phyloP scores from a whole-genome alignment of 129 eudicot genomes.

The Artemisia annua region DNA sequence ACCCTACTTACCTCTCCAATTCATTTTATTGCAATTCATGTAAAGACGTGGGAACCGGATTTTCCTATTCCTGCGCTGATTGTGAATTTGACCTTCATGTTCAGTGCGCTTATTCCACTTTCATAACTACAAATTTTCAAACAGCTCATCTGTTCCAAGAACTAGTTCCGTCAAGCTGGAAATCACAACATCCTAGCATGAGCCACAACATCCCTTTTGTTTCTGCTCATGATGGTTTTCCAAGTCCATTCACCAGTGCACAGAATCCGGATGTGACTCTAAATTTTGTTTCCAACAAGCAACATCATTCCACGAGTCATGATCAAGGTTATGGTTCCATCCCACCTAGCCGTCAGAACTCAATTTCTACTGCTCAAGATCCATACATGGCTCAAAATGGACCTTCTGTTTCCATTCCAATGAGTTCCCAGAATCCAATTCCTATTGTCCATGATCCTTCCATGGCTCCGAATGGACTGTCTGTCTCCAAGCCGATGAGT shows the following conservation, averaged over 20 bases:
- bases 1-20: slow-evolving; percentile 65
- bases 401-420: not conserved
- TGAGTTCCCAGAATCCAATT: not conserved
- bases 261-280: slow-evolving; percentile 5
- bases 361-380: not conserved
- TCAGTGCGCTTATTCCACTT: slow-evolving; percentile 50
- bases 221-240: slow-evolving; percentile 20
- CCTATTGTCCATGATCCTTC: not conserved
- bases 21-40: slow-evolving; percentile 64
- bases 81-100: slow-evolving; percentile 78
- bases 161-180: slow-evolving; percentile 33
- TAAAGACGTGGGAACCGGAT: slow-evolving; percentile 50
- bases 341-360: slow-evolving; percentile 11
- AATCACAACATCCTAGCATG: slow-evolving; percentile 40
- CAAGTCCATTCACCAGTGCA: not conserved
- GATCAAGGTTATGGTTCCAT: slow-evolving; percentile 19
- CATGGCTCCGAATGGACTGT: not conserved
- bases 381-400: slow-evolving; percentile 16
- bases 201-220: slow-evolving; percentile 12
- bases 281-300: not conserved
- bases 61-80: slow-evolving; percentile 58
- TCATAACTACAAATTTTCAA: slow-evolving; percentile 34
- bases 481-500: slow-evolving; percentile 8
- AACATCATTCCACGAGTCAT: slow-evolving; percentile 11
- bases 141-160: slow-evolving; percentile 27